These are phyloP conservation scores for Dryas octopetala DNA, from an alignment of 306 rosid species.

Conservation along the genomic window DNA sequence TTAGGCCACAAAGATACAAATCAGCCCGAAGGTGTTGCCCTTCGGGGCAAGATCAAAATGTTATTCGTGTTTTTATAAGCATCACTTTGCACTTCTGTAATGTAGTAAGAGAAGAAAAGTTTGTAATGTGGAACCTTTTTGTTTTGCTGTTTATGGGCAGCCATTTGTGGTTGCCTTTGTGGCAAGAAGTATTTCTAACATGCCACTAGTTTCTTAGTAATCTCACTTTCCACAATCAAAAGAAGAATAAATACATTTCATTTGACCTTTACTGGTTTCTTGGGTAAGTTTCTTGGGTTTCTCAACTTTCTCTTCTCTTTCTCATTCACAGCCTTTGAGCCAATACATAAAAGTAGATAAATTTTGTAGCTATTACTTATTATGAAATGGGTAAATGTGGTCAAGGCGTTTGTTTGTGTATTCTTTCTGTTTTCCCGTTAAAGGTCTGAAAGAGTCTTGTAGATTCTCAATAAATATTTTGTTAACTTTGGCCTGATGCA, in stretches of 20 bases:
- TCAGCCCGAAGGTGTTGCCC: neutral
- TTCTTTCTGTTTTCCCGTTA: neutral
- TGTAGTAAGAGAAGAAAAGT: neutral
- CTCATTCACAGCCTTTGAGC: neutral
- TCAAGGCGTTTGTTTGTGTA: neutral
- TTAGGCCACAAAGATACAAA: neutral
- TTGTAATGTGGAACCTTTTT: neutral
- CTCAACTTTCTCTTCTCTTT: no score
- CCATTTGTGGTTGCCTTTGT: neutral
- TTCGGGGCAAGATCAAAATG: neutral
- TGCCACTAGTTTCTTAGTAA: neutral
- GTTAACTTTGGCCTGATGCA: slow-evolving; percentile 21
- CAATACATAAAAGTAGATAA: neutral
- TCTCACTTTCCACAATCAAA: neutral
- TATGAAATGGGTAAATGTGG: neutral
- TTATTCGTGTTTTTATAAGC: neutral
- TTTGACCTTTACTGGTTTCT: neutral
- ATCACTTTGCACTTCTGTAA: neutral
- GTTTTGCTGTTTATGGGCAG: no score
- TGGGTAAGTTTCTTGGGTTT: neutral
- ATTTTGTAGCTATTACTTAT: neutral
- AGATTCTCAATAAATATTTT: neutral
- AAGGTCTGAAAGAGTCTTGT: slow-evolving; percentile 3
- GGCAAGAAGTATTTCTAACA: neutral
- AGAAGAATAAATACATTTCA: slow-evolving; percentile 1